Evolutionary conservation across 1,284 basidiomycete genomes (phyloP).

Genomic region (Sporisorium graminicola): DNA sequence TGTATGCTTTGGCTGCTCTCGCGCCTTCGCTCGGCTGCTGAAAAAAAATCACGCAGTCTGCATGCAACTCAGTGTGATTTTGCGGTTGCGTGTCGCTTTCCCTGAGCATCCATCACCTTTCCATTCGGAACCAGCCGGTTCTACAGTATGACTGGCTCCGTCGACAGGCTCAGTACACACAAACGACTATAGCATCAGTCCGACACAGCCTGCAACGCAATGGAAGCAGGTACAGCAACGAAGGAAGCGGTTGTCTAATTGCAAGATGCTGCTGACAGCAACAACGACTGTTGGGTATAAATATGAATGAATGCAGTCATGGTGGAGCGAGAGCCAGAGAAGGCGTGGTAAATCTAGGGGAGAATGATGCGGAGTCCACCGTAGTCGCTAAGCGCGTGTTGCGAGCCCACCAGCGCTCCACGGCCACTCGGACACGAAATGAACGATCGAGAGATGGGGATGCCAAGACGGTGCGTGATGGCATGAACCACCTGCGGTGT

Average conservation of each 20-base stretch:
- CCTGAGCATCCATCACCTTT: background rate
- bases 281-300: conserved; percentile 7
- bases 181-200: too few species aligned
- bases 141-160: too few species aligned
- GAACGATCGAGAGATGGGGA: conserved; percentile 44
- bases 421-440: conserved; percentile 51
- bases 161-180: background rate
- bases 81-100: background rate
- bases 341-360: conserved; percentile 5
- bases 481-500: conserved; percentile 40
- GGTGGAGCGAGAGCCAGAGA: background rate
- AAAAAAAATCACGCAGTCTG: conserved; percentile 13
- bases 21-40: background rate
- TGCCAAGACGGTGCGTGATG: conserved; percentile 32
- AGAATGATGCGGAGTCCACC: conserved; percentile 52
- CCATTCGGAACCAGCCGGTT: background rate
- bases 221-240: too few species aligned
- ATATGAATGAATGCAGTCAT: background rate
- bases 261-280: background rate
- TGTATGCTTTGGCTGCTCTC: background rate
- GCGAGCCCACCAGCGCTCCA: conserved; percentile 25
- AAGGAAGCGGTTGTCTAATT: background rate
- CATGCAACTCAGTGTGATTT: background rate
- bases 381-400: conserved; percentile 39
- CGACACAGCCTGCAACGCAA: too few species aligned